Conservation (phyloP, 2,329 filamentous ascomycete species). For the Coniochaeta sp. region DNA sequence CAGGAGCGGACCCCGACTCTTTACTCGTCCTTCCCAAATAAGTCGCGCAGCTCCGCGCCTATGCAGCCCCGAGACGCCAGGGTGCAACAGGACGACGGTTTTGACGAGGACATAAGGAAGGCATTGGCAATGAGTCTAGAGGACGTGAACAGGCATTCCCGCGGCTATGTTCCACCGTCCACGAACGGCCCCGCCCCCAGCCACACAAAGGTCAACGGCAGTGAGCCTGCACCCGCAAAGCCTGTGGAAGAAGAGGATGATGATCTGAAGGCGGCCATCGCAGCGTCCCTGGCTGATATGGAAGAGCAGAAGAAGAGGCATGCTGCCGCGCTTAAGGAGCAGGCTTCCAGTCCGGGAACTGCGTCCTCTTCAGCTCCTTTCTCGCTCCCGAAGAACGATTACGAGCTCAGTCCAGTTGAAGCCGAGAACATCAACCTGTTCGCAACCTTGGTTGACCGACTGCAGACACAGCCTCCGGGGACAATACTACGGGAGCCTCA, state of each 20-base stretch:
- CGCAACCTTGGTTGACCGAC: constrained; percentile 82
- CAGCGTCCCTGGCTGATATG: constrained; percentile 91
- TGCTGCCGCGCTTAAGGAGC: constrained; percentile 73
- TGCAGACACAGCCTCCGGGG: constrained; percentile 91
- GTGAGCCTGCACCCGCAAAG: constrained; percentile 25
- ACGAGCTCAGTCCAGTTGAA: constrained; percentile 87
- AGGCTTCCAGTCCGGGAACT: constrained; percentile 49
- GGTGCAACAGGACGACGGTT: constrained; percentile 67
- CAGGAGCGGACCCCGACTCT: constrained; percentile 35
- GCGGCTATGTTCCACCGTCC: constrained; percentile 59
- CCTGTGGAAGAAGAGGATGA: constrained; percentile 79
- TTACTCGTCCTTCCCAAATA: constrained; percentile 39
- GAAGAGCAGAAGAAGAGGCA: constrained; percentile 95
- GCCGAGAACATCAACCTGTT: constrained; percentile 98
- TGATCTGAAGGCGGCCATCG: constrained; percentile 90
- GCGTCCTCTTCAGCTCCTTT: constrained; percentile 43
- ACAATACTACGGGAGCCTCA: constrained; percentile 96
- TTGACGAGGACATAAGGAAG: constrained; percentile 90
- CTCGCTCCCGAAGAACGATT: constrained; percentile 75
- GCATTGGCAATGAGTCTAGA: constrained; percentile 96
- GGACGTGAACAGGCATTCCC: constrained; percentile 68
- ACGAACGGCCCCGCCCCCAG: constrained; percentile 23
- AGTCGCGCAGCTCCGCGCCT: constrained; percentile 54
- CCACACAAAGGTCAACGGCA: constrained; percentile 26
- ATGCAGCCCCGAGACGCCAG: constrained; percentile 91